These are phyloP conservation scores for Chlorella sp. DNA, from an alignment of 139 green algal species.

Conservation along the genomic window DNA sequence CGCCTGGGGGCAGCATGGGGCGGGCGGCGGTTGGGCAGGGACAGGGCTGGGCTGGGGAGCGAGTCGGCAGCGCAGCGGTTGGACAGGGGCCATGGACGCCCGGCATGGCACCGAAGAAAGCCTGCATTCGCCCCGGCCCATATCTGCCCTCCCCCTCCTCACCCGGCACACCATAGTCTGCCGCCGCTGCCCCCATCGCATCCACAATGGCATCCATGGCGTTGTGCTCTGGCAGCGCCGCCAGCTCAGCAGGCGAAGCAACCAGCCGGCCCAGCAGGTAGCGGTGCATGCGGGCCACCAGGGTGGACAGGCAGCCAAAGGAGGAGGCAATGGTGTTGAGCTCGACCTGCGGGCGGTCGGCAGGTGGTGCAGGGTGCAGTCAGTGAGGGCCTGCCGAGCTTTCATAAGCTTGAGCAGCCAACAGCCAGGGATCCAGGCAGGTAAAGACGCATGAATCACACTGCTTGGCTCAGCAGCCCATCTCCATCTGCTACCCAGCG, in stretches of 20 bases:
- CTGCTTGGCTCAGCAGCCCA: too few species aligned
- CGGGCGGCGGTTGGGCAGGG: too few species aligned
- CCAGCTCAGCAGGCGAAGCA: slow-evolving; percentile 27
- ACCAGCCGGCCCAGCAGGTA: slow-evolving; percentile 56
- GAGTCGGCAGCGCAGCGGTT: too few species aligned
- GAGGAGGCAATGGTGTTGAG: slow-evolving; percentile 98
- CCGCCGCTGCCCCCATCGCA: slow-evolving; percentile 63
- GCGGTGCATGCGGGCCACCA: slow-evolving; percentile 74
- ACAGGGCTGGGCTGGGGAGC: too few species aligned
- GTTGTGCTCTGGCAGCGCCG: slow-evolving; percentile 75
- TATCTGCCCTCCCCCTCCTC: background rate
- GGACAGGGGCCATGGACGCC: too few species aligned
- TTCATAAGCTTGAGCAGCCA: too few species aligned
- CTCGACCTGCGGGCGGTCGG: slow-evolving; percentile 84
- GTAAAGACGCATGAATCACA: background rate
- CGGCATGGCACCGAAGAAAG: too few species aligned
- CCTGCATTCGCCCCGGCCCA: too few species aligned
- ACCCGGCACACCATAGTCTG: slow-evolving; percentile 31
- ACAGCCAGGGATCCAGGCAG: too few species aligned
- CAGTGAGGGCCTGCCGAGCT: background rate
- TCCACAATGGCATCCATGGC: slow-evolving; percentile 62
- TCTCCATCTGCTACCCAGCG: too few species aligned
- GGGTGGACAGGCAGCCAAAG: slow-evolving; percentile 86
- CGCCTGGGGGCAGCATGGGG: background rate
- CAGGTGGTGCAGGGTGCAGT: background rate